These are phyloP conservation scores for Wickerhamiella alocasiicola DNA, from an alignment of 805 yeast genomes.

Conservation along the genomic window DNA sequence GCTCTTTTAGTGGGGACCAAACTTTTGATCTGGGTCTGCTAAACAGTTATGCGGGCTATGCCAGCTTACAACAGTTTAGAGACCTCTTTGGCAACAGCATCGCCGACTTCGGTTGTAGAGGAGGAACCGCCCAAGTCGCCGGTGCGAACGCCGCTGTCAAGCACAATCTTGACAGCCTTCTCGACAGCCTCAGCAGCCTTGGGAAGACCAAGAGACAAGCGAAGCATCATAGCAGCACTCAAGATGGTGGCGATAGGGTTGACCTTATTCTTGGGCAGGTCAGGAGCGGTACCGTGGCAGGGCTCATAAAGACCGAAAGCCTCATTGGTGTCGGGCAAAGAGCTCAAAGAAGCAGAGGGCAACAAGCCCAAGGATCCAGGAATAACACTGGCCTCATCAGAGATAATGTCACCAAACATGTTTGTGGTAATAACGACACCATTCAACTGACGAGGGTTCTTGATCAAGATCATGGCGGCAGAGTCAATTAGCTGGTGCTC, in stretches of 20 bases:
- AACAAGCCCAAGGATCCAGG: conserved; percentile 95
- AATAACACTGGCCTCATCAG: conserved; percentile 95
- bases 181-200: conserved; percentile 84
- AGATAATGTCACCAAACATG: conserved; percentile 97
- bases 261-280: conserved; percentile 72
- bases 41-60: no score
- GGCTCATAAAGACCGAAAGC: conserved; percentile 98
- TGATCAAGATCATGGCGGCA: conserved; percentile 95
- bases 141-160: conserved; percentile 78
- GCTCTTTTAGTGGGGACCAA: no score
- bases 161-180: conserved; percentile 68
- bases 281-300: conserved; percentile 98
- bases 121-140: conserved; percentile 82
- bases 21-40: no score
- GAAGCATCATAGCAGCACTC: conserved; percentile 95
- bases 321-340: conserved; percentile 87
- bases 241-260: conserved; percentile 92
- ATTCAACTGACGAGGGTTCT: conserved; percentile 80
- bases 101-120: conserved; percentile 84
- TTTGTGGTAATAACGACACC: conserved; percentile 88
- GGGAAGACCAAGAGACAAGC: conserved; percentile 69
- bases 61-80: conserved; percentile 35
- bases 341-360: conserved; percentile 92
- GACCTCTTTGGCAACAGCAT: conserved; percentile 73
- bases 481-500: conserved; percentile 96